Percentiles rank a stretch among this genome's conserved stretches.
phyloP scores from a whole-genome alignment of 2,329 filamentous ascomycete species.

The Colletotrichum sojae region DNA sequence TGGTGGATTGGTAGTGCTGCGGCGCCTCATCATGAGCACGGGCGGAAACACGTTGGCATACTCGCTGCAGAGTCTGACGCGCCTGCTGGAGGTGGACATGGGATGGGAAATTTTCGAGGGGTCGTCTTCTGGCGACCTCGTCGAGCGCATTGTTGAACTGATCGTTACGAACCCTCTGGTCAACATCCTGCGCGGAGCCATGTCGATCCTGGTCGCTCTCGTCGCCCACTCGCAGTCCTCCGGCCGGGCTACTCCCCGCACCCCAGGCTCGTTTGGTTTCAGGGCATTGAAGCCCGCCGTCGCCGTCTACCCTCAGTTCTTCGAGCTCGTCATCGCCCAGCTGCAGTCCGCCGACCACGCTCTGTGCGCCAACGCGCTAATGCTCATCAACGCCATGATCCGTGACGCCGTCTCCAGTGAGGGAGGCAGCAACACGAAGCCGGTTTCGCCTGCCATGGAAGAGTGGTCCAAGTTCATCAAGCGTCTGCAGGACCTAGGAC shows the following conservation, averaged over 20 bases:
- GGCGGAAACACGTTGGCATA: slow-evolving; percentile 97
- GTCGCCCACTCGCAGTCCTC: slow-evolving; percentile 85
- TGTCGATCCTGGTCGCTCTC: slow-evolving; percentile 95
- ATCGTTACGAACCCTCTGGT: slow-evolving; percentile 96
- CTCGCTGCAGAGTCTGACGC: slow-evolving; percentile 88
- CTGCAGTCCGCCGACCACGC: slow-evolving; percentile 95
- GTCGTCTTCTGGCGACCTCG: slow-evolving; percentile 73
- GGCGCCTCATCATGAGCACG: slow-evolving; percentile 85
- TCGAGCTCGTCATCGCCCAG: slow-evolving; percentile 92
- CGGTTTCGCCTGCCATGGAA: slow-evolving; percentile 60
- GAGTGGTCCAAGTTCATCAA: slow-evolving; percentile 99
- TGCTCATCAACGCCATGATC: slow-evolving; percentile 95
- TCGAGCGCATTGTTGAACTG: slow-evolving; percentile 86
- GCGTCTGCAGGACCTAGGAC: slow-evolving; percentile 89
- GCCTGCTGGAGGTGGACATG: slow-evolving; percentile 95
- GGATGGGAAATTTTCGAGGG: slow-evolving; percentile 92
- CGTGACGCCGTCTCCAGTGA: slow-evolving; percentile 89
- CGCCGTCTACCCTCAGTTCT: slow-evolving; percentile 91
- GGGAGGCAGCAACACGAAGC: slow-evolving; percentile 58
- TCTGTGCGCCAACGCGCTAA: slow-evolving; percentile 93
- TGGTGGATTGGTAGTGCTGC: slow-evolving; percentile 85
- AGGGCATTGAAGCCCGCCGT: slow-evolving; percentile 92
- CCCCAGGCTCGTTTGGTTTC: slow-evolving; percentile 83
- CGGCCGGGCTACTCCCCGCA: slow-evolving; percentile 52
- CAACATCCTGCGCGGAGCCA: slow-evolving; percentile 95